Conservation (phyloP, 73 alveolate species). For the Paramecium pentaurelia region DNA sequence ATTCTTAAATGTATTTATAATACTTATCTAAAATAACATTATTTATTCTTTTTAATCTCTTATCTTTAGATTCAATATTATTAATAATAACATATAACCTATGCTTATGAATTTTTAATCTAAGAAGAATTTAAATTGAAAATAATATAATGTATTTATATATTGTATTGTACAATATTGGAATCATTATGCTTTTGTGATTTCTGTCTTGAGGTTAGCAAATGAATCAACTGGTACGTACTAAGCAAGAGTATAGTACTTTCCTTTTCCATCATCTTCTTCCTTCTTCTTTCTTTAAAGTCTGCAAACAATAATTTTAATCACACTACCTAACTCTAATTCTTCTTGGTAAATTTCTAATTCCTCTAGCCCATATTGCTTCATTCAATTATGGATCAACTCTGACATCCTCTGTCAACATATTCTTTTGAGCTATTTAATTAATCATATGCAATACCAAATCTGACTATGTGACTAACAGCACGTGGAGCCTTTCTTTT, state of each 20-base stretch:
- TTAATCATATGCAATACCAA: constrained; percentile 34
- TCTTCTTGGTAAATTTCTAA: constrained; percentile 94
- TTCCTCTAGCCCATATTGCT: constrained; percentile 92
- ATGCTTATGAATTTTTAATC: neutral
- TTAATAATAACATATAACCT: neutral
- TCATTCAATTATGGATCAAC: constrained; percentile 92
- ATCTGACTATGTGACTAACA: constrained; percentile 82
- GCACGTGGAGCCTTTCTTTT: constrained; percentile 96
- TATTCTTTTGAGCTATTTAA: constrained; percentile 73
- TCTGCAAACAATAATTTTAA: neutral
- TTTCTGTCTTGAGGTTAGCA: constrained; percentile 84
- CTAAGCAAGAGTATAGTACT: constrained; percentile 91
- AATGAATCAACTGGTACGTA: constrained; percentile 87
- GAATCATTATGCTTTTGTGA: constrained; percentile 63
- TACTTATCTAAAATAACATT: too few relatives aligned
- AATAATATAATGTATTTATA: neutral
- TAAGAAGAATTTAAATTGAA: neutral
- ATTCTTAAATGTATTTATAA: too few relatives aligned
- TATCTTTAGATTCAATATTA: neutral
- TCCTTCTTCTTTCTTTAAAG: constrained; percentile 89
- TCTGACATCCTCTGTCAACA: constrained; percentile 94
- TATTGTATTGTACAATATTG: constrained; percentile 8
- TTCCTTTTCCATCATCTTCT: constrained; percentile 88
- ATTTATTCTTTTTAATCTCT: neutral
- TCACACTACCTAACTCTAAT: constrained; percentile 72